These are phyloP conservation scores for Sanghuangporus sanghuang DNA, from an alignment of 1,284 basidiomycete species.

Conservation along the genomic window DNA sequence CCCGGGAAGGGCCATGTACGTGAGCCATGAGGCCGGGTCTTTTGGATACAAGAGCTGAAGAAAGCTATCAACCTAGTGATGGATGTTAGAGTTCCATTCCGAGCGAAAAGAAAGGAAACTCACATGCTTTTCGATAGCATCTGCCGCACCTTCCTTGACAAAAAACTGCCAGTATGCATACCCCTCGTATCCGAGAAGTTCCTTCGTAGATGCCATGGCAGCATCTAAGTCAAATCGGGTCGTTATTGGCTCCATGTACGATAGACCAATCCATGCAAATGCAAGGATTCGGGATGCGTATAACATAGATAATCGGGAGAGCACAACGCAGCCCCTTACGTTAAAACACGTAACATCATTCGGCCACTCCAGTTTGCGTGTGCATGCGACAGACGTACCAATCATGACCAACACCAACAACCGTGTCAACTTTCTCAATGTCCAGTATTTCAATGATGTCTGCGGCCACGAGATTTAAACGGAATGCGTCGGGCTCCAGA, in stretches of 20 bases:
- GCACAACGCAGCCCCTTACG: slow-evolving; percentile 24
- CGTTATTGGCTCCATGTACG: slow-evolving; percentile 18
- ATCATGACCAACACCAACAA: slow-evolving; percentile 27
- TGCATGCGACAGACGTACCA: too few relatives aligned
- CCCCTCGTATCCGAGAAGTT: slow-evolving; percentile 29
- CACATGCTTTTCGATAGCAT: slow-evolving; percentile 27
- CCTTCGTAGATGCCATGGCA: slow-evolving; percentile 21
- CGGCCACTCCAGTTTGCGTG: too few relatives aligned
- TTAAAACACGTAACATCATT: too few relatives aligned
- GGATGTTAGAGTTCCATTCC: neutral
- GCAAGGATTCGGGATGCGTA: slow-evolving; percentile 24
- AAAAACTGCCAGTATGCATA: slow-evolving; percentile 28
- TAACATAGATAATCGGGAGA: slow-evolving; percentile 24
- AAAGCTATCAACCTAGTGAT: slow-evolving; percentile 14
- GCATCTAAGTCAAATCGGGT: slow-evolving; percentile 1
- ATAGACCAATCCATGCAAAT: slow-evolving; percentile 23
- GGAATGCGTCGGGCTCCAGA: slow-evolving; percentile 11
- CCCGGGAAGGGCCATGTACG: slow-evolving; percentile 23
- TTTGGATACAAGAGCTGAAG: slow-evolving; percentile 25
- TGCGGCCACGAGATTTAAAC: slow-evolving; percentile 6
- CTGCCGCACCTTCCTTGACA: slow-evolving; percentile 21
- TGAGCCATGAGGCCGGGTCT: slow-evolving; percentile 26
- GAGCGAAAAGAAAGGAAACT: neutral
- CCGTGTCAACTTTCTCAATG: slow-evolving; percentile 22
- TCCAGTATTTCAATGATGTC: slow-evolving; percentile 27